phyloP scores from a whole-genome alignment of 2,329 filamentous ascomycete genomes.

The Xylaria sp. region DNA sequence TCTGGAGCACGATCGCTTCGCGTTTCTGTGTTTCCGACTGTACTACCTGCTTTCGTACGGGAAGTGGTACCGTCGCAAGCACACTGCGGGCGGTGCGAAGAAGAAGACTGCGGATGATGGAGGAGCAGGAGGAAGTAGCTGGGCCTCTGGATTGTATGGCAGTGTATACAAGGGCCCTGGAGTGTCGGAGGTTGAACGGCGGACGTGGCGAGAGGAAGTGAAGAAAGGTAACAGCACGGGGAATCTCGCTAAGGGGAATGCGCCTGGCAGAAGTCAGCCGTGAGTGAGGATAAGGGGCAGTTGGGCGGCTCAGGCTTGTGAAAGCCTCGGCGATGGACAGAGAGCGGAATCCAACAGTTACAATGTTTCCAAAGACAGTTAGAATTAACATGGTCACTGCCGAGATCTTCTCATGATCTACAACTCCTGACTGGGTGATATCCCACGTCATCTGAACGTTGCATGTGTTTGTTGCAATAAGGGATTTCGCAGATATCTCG shows the following conservation, averaged over 20 bases:
- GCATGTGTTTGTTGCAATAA: background rate
- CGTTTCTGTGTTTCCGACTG: conserved; percentile 68
- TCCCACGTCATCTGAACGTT: background rate
- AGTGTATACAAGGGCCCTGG: conserved; percentile 70
- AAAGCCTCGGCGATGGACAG: background rate
- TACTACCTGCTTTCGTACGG: conserved; percentile 72
- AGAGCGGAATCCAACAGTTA: background rate
- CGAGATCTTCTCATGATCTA: background rate
- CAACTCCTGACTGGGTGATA: background rate
- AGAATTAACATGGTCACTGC: background rate
- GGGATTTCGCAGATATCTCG: background rate
- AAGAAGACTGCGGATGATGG: conserved; percentile 54
- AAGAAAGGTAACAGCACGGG: conserved; percentile 51
- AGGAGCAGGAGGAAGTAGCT: conserved; percentile 54
- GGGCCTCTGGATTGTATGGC: conserved; percentile 68
- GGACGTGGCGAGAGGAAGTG: conserved; percentile 60
- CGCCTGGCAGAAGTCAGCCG: conserved; percentile 51
- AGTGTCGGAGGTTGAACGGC: conserved; percentile 62
- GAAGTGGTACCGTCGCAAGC: conserved; percentile 65
- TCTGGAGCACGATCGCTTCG: conserved; percentile 70
- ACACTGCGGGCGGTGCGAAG: conserved; percentile 41
- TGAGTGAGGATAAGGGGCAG: conserved; percentile 38
- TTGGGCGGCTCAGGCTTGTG: background rate
- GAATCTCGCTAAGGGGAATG: conserved; percentile 51
- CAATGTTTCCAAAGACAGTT: background rate